A percentile compares a stretch with the other conserved stretches of the same genome.
Evolutionary conservation across 305 asterid genomes (phyloP).

Genomic region (Striga hermonthica): DNA sequence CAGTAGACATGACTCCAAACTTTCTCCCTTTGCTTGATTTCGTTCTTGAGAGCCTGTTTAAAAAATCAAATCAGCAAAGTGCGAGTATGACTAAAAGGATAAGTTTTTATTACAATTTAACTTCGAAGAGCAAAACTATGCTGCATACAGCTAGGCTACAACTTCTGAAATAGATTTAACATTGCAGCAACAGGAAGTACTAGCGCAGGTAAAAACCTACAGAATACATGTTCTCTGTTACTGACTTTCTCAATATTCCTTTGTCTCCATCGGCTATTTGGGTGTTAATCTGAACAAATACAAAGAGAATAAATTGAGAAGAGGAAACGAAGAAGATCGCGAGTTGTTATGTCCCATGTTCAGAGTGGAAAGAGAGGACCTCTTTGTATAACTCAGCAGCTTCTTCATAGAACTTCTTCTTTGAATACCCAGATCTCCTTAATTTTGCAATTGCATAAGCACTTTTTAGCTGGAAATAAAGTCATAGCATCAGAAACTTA

Average conservation of each 20-base stretch:
- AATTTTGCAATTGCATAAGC: conserved; percentile 85
- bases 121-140: neutral
- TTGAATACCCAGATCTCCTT: conserved; percentile 75
- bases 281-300: conserved; percentile 64
- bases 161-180: conserved; percentile 18
- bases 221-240: conserved; percentile 89
- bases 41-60: conserved; percentile 88
- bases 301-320: conserved; percentile 29
- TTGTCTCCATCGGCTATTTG: conserved; percentile 89
- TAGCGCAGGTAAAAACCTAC: conserved; percentile 50
- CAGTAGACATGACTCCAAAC: conserved; percentile 77
- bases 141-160: conserved; percentile 23
- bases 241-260: conserved; percentile 65
- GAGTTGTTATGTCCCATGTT: conserved; percentile 13
- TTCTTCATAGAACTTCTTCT: conserved; percentile 76
- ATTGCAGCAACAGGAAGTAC: conserved; percentile 17
- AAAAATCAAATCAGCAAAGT: conserved; percentile 33
- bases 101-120: conserved; percentile 23
- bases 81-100: conserved; percentile 16
- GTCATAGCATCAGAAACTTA: conserved; percentile 22
- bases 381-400: conserved; percentile 73
- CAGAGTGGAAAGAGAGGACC: conserved; percentile 44
- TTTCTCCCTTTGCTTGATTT: conserved; percentile 81
- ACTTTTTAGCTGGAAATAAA: conserved; percentile 70
- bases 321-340: conserved; percentile 27